Conservation (phyloP, 2,329 filamentous ascomycete genomes). For the Apiospora marii region DNA sequence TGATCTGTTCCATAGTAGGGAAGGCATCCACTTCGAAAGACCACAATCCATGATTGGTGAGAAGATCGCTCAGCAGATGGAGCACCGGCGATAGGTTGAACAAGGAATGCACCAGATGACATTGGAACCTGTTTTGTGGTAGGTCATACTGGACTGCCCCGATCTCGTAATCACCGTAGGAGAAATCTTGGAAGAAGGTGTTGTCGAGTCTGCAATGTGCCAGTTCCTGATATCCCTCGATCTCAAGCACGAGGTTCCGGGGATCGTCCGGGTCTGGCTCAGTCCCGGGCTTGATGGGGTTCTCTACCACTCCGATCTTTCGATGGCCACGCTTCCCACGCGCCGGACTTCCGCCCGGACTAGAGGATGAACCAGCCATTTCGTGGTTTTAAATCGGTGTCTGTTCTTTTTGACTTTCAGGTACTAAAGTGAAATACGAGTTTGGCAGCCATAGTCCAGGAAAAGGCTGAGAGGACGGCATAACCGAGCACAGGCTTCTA, state of each 20-base stretch:
- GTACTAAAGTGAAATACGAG: neutral
- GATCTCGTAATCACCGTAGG: neutral
- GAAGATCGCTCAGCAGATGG: neutral
- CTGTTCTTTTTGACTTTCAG: neutral
- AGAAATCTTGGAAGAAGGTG: neutral
- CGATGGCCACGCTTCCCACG: neutral
- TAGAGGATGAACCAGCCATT: neutral
- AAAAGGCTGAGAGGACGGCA: neutral
- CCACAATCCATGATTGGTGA: neutral
- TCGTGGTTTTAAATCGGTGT: neutral
- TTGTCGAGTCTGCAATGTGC: no score
- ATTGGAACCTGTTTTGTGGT: neutral
- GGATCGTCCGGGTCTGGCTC: neutral
- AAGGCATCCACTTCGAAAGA: no score
- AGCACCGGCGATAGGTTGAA: neutral
- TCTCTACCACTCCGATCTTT: neutral
- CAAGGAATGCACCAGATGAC: neutral
- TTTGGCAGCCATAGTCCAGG: neutral
- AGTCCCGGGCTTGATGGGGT: neutral
- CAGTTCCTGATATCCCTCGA: neutral
- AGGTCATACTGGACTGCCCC: neutral
- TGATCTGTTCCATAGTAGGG: no score
- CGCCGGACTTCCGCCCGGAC: no score
- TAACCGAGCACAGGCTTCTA: no score
- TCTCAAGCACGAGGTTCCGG: neutral